Conservation (phyloP, 352 stramenopile genomes). For the Pythium grandisporangium region DNA sequence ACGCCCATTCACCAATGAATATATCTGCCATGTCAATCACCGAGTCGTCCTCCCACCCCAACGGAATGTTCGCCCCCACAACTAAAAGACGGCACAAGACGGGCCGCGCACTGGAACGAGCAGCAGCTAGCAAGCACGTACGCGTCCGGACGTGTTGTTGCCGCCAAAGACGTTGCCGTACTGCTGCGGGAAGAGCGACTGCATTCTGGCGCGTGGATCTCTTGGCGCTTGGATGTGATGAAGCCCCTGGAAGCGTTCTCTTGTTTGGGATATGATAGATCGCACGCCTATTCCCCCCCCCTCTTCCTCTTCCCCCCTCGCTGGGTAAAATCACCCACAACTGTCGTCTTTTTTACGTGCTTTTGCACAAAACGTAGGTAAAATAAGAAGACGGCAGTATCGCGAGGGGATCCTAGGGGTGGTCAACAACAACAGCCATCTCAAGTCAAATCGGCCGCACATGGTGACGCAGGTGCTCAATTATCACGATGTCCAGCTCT, state of each 20-base stretch:
- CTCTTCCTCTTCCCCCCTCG: no score
- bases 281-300: not conserved
- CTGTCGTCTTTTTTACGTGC: no score
- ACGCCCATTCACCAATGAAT: no score
- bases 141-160: constrained; percentile 36
- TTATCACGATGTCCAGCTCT: constrained; percentile 78
- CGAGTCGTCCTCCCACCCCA: no score
- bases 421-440: no score
- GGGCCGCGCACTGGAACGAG: not conserved
- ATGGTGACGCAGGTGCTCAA: constrained; percentile 52
- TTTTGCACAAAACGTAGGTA: no score
- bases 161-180: constrained; percentile 77
- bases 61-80: no score
- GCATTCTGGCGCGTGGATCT: constrained; percentile 1
- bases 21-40: no score
- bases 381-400: no score
- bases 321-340: no score
- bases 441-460: not conserved
- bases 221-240: constrained; percentile 10
- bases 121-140: constrained; percentile 13
- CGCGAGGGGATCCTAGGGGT: no score
- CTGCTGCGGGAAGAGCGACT: constrained; percentile 61
- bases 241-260: not conserved
- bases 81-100: no score
- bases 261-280: not conserved